These are phyloP conservation scores for Scedosporium minutisporum DNA, from an alignment of 2,329 filamentous ascomycete species.

Conservation along the genomic window DNA sequence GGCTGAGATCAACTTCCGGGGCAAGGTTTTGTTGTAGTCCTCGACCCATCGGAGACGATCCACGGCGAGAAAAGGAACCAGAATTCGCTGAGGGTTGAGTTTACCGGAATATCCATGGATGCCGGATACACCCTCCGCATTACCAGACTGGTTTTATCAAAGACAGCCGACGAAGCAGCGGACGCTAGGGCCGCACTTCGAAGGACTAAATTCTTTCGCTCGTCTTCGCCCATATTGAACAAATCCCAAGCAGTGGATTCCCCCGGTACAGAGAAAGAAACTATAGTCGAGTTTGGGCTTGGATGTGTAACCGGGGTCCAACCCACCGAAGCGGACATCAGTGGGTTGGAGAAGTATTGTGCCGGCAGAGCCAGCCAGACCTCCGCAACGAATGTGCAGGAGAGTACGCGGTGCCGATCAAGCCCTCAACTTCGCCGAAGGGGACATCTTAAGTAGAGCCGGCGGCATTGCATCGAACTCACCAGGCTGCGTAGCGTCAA, in stretches of 20 bases:
- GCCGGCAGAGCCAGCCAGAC: neutral
- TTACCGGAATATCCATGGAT: neutral
- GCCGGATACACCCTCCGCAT: neutral
- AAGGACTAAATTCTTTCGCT: neutral
- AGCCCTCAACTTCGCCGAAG: too few species aligned
- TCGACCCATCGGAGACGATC: neutral
- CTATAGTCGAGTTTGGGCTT: neutral
- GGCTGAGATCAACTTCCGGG: neutral
- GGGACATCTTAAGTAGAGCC: too few species aligned
- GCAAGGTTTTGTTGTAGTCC: neutral
- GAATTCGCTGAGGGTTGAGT: neutral
- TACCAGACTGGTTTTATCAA: neutral
- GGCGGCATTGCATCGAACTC: too few species aligned
- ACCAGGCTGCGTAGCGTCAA: too few species aligned
- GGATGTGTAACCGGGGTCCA: neutral
- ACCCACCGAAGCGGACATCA: neutral
- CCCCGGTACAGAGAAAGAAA: neutral
- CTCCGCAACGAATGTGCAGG: neutral
- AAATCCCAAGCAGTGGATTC: neutral
- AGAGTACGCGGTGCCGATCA: neutral
- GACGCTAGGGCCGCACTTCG: neutral
- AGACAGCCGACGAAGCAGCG: neutral
- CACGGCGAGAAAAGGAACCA: neutral
- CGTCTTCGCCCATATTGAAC: neutral
- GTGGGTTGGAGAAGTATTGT: neutral